Conservation (phyloP, 1,284 basidiomycete genomes). For the Athelia sp. region DNA sequence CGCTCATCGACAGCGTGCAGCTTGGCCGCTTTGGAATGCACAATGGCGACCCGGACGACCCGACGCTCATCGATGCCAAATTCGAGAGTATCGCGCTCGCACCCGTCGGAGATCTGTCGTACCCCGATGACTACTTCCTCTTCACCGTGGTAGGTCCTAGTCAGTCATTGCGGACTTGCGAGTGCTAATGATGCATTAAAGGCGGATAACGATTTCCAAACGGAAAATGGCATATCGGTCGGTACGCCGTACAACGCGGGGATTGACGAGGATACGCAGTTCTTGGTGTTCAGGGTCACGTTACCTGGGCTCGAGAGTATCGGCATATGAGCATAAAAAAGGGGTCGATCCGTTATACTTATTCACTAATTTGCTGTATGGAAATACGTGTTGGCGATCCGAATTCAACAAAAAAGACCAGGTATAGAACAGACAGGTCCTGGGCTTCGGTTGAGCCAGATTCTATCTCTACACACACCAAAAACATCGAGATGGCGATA, state of each 20-base stretch:
- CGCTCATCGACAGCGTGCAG: constrained; percentile 44
- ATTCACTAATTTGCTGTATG: too few species aligned
- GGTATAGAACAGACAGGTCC: too few species aligned
- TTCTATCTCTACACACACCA: too few species aligned
- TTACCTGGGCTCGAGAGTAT: constrained; percentile 33
- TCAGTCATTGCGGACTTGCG: too few species aligned
- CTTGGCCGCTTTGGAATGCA: constrained; percentile 61
- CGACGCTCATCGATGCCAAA: constrained; percentile 58
- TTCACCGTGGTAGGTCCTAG: too few species aligned
- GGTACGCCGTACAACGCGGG: constrained; percentile 52
- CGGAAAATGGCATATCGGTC: constrained; percentile 48
- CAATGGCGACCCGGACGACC: constrained; percentile 40
- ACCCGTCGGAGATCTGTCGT: constrained; percentile 41
- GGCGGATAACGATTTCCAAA: constrained; percentile 67
- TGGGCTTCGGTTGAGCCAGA: too few species aligned
- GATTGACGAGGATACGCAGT: constrained; percentile 57
- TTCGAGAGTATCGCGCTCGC: constrained; percentile 67
- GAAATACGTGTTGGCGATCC: too few species aligned
- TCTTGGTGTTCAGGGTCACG: constrained; percentile 63
- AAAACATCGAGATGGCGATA: too few species aligned
- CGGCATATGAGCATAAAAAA: too few species aligned
- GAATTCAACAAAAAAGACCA: too few species aligned
- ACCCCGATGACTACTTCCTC: constrained; percentile 64
- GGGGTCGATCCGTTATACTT: too few species aligned
- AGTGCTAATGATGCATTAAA: too few species aligned